Evolutionary conservation across 1,139 yeast species (phyloP), one percentile per base, ranked within the genome.

Genomic region (Blastobotrys indianensis): DNA sequence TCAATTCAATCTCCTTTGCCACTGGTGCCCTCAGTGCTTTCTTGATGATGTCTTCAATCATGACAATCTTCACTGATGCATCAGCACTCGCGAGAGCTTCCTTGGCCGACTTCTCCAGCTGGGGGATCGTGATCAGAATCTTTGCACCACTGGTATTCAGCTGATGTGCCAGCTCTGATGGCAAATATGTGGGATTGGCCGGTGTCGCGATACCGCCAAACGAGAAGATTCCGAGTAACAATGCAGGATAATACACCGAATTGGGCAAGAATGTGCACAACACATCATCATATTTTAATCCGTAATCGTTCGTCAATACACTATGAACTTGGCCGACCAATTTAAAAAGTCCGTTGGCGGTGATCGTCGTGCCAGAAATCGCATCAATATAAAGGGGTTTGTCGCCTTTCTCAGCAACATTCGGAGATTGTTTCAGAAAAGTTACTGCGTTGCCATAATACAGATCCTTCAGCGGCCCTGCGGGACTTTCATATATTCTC

Each of bases 111-210:
- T 37, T 12, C n/a, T 32, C 9, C 9, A 44, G 36, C 28, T 43
- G 37, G 11, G 35, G 36, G 9, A 25, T 37, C 11, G 43, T 55
- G 12, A 68, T 50, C 9, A 65, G 40, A 4, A 66, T 37, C 49
- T 55, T 56, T 13, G 70, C 62, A 16, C 52, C 46, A 3, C 63
- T 52, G 33, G 57, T 56, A 32, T 50, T 48, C 36, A 68, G 49
- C 52, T 69, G 72, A 48, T 65, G 66, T 13, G 60, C 56, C n/a
- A 68, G 59, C 50, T 68, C 73, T 13, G 54, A 56, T 20, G 64
- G 56, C 16, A 54, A 50, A 51, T 67, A 68, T 40, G 61, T 57
- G 25, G 61, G 55, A 46, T 65, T 67, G 3, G 68, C 69, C 2
- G 72, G 71, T 2, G 67, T 55, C 15, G 67, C 54, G 7, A 62